Evolutionary conservation across 2,329 filamentous ascomycete species (phyloP), one percentile per base, ranked within the genome.

Genomic region (Cladorrhinum sp.): DNA sequence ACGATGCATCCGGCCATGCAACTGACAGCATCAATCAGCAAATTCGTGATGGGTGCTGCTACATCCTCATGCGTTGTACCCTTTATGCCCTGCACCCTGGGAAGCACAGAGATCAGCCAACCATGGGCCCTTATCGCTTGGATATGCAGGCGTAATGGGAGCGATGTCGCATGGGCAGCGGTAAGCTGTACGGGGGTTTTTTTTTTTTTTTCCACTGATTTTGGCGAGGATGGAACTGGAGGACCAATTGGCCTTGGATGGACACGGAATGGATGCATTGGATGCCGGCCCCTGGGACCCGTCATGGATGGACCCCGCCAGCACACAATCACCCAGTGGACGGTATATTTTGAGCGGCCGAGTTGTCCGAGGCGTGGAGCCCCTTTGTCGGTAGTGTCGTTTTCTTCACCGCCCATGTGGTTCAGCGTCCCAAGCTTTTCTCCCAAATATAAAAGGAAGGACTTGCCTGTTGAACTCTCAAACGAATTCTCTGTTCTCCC

Each of bases 361-460:
- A 65, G 55, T 21, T 49, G 33, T 60, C 63, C 63, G 63, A 64
- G 52, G 54, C 63, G 63, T 65, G 63, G 63, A 62, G 59, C 61
- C 63, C 39, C 21, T 26, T 24, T 23, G 49, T 59, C 36, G 24
- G 55, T 54, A 59, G 57, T 55, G 57, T 58, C 26, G 42, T 57
- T 57, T 54, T 53, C 26, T 59, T 64, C 60, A 64, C 63, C 63
- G 63, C 63, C 60, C 51, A 28, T 42, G 30, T 20, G 8, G 46
- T 39, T 20, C 21, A 20, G 33, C 39, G 24, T 28, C 30, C 49
- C 46, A 28, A 49, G 30, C 54, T 10, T 30, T 36, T 20, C 33
- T 12, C 10, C 8, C 10, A 16, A 54, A 52, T 48, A 58, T 63
- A 58, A 65, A 60, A 48, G 50, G 55, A 56, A 50, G 42, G 58